These are phyloP conservation scores for Cladosporium oxysporum DNA, from an alignment of 2,329 filamentous ascomycete genomes.

Conservation along the genomic window DNA sequence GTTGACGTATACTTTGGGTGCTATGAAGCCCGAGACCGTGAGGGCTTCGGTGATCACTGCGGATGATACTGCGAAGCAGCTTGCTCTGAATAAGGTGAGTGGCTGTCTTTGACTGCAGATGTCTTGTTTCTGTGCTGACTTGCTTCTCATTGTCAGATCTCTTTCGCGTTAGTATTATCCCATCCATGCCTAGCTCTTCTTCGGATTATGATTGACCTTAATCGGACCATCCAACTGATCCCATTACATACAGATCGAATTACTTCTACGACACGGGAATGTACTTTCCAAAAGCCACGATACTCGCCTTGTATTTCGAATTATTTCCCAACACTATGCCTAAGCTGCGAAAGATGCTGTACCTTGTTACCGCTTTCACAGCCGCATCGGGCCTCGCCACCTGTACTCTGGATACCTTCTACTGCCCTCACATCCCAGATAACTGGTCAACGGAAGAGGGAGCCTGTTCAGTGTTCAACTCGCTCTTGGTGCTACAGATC, in stretches of 20 bases:
- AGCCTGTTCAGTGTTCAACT: not conserved
- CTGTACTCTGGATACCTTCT: not conserved
- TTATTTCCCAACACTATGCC: not conserved
- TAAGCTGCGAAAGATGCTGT: slow-evolving; percentile 1
- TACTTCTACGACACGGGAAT: slow-evolving; percentile 13
- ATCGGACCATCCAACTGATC: not conserved
- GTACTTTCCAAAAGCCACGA: slow-evolving; percentile 5
- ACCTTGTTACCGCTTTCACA: not conserved
- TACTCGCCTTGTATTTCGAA: slow-evolving; percentile 6
- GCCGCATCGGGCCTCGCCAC: not conserved
- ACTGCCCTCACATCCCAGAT: not conserved
- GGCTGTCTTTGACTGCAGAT: not conserved
- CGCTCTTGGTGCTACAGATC: slow-evolving; percentile 5
- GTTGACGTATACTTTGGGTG: slow-evolving; percentile 1
- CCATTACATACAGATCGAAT: not conserved
- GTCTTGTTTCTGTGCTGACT: not conserved
- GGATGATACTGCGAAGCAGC: slow-evolving; percentile 3
- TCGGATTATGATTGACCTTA: not conserved
- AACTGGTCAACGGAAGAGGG: slow-evolving; percentile 6
- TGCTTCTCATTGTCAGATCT: not conserved
- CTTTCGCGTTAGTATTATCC: not conserved
- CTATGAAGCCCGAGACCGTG: slow-evolving; percentile 3
- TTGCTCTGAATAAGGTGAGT: slow-evolving; percentile 8
- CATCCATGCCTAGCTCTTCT: not conserved
- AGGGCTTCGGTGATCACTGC: not conserved